Conservation (phyloP, 208 protist genomes). For the Trypanosoma lewisi region DNA sequence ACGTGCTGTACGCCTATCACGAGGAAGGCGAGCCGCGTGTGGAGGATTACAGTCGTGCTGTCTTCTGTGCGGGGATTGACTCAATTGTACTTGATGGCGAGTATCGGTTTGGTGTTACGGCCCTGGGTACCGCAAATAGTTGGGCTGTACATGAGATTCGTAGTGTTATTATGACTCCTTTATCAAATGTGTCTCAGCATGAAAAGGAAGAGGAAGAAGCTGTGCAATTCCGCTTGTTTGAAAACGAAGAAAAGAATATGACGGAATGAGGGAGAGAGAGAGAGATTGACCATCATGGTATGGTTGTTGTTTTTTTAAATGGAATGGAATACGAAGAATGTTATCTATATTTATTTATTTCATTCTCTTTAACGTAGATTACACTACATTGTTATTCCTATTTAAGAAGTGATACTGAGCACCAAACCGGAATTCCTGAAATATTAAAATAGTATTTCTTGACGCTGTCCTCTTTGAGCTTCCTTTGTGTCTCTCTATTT, state of each 20-base stretch:
- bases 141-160: conserved; percentile 35
- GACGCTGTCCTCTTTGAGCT: no score
- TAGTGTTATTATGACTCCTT: conserved; percentile 44
- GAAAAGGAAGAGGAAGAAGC: conserved; percentile 23
- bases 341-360: no score
- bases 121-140: conserved; percentile 17
- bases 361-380: no score
- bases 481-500: no score
- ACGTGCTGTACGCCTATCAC: conserved; percentile 28
- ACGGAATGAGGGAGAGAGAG: no score
- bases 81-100: background rate
- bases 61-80: conserved; percentile 17
- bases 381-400: no score
- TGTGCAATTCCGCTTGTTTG: conserved; percentile 20
- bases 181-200: conserved; percentile 24
- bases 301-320: no score
- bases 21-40: background rate
- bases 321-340: no score
- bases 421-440: no score
- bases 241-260: conserved; percentile 8
- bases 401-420: no score
- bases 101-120: conserved; percentile 42
- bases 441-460: no score
- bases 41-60: conserved; percentile 10
- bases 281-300: no score